Evolutionary conservation across 2,329 filamentous ascomycete species (phyloP).

Genomic region (Hortaea sp.): DNA sequence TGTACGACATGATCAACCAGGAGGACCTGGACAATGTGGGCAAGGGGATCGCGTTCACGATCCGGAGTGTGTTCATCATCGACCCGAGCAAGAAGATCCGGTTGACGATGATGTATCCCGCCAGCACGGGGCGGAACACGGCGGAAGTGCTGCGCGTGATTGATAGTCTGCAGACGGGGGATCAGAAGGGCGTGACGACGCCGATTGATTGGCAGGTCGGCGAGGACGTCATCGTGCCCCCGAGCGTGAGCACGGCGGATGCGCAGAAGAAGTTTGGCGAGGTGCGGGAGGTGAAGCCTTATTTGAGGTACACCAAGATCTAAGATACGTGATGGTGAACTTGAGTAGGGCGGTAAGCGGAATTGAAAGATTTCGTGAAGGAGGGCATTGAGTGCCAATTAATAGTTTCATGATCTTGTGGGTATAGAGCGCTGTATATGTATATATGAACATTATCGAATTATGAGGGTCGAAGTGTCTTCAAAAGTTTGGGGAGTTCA

Average conservation of each 20-base stretch:
- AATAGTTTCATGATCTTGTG: too few relatives aligned
- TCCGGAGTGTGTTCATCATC: conserved; percentile 90
- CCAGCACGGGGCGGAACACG: conserved; percentile 63
- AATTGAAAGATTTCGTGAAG: not conserved
- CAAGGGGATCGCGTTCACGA: conserved; percentile 68
- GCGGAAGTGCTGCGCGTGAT: conserved; percentile 49
- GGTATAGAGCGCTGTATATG: not conserved
- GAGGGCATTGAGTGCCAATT: not conserved
- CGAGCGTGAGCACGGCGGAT: conserved; percentile 70
- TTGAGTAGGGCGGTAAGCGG: not conserved
- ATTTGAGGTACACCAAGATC: conserved; percentile 59
- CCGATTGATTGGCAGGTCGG: conserved; percentile 86
- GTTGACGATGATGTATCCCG: conserved; percentile 84
- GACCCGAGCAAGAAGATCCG: conserved; percentile 90
- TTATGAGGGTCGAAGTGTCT: not conserved
- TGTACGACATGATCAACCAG: conserved; percentile 38
- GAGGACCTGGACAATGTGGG: conserved; percentile 26
- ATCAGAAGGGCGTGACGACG: conserved; percentile 60
- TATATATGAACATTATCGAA: not conserved
- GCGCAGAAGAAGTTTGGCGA: conserved; percentile 82
- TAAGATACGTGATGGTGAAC: conserved; percentile 1
- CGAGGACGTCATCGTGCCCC: conserved; percentile 87
- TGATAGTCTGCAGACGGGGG: conserved; percentile 54
- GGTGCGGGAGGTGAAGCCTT: conserved; percentile 51
- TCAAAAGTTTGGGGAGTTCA: too few relatives aligned